Conservation (phyloP, 2,329 filamentous ascomycete genomes). For the Amphichorda felina region DNA sequence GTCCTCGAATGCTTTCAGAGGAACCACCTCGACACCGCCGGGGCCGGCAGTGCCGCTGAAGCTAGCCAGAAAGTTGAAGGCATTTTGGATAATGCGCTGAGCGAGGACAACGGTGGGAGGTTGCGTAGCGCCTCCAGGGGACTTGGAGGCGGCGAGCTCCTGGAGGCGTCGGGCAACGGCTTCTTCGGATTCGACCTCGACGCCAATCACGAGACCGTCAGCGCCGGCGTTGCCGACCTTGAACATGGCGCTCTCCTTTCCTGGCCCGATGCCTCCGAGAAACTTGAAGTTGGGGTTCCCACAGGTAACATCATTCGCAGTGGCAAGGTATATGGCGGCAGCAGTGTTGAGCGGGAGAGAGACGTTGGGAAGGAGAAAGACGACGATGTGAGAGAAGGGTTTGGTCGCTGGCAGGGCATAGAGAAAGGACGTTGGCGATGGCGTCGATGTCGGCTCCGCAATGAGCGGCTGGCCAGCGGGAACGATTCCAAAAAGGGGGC, state of each 20-base stretch:
- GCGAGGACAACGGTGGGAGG: slow-evolving; percentile 69
- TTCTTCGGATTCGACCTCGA: slow-evolving; percentile 66
- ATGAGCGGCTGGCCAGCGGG: slow-evolving; percentile 48
- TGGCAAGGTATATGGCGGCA: slow-evolving; percentile 77
- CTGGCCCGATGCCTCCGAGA: slow-evolving; percentile 77
- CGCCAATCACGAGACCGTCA: slow-evolving; percentile 59
- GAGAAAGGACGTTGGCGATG: slow-evolving; percentile 41
- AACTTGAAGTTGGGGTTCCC: slow-evolving; percentile 58
- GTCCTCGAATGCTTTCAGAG: slow-evolving; percentile 88
- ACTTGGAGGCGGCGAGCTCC: slow-evolving; percentile 31
- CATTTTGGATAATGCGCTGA: slow-evolving; percentile 90
- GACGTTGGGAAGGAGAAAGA: slow-evolving; percentile 77
- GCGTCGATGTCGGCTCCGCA: slow-evolving; percentile 38
- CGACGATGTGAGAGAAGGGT: slow-evolving; percentile 69
- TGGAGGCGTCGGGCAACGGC: slow-evolving; percentile 61
- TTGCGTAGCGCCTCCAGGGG: slow-evolving; percentile 14
- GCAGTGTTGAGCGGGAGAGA: slow-evolving; percentile 63
- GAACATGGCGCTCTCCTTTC: slow-evolving; percentile 89
- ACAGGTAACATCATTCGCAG: slow-evolving; percentile 30
- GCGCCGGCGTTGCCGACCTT: slow-evolving; percentile 37
- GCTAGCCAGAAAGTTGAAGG: slow-evolving; percentile 89
- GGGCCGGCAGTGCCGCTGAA: slow-evolving; percentile 57
- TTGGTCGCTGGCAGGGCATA: slow-evolving; percentile 35
- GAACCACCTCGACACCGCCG: slow-evolving; percentile 71
- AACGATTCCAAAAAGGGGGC: slow-evolving; percentile 45